These are phyloP conservation scores for Phytophthora tentaculata DNA, from an alignment of 352 stramenopile species.

Conservation along the genomic window DNA sequence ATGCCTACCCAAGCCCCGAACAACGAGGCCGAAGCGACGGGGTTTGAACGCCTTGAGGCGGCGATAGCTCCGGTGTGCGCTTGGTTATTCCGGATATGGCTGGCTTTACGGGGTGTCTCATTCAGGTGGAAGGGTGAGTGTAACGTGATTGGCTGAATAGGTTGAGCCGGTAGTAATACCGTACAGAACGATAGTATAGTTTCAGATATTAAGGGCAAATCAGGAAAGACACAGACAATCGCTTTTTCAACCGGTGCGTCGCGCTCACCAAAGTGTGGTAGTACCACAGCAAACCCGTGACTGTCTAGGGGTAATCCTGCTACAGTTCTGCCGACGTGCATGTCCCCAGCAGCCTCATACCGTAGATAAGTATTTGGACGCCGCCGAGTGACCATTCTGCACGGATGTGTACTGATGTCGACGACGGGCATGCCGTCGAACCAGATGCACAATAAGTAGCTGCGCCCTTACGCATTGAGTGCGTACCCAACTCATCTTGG, in stretches of 20 bases:
- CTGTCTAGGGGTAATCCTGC: constrained; percentile 11
- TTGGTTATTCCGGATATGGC: no score
- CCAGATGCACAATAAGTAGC: constrained; percentile 25
- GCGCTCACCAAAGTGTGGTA: constrained; percentile 22
- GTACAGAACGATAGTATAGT: no score
- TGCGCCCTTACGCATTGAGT: constrained; percentile 38
- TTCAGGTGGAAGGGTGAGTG: no score
- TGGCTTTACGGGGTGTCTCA: no score
- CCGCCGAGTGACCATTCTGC: constrained; percentile 25
- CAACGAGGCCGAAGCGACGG: no score
- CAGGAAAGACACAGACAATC: neutral
- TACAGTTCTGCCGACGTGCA: constrained; percentile 32
- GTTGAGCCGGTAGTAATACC: no score
- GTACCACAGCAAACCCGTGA: constrained; percentile 21
- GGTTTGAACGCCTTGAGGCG: no score
- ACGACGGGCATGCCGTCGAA: constrained; percentile 30
- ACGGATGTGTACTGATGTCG: constrained; percentile 20
- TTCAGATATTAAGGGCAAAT: no score
- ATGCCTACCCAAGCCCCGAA: no score
- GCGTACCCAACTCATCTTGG: constrained; percentile 16
- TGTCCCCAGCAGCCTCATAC: constrained; percentile 25
- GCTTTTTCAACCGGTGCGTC: neutral
- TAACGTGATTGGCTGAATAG: no score
- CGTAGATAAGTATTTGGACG: constrained; percentile 29
- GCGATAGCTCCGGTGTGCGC: no score